Evolutionary conservation across 345 rosid species (phyloP), one percentile per base, ranked within the genome.

Genomic region (Eucalyptus erythrocorys): DNA sequence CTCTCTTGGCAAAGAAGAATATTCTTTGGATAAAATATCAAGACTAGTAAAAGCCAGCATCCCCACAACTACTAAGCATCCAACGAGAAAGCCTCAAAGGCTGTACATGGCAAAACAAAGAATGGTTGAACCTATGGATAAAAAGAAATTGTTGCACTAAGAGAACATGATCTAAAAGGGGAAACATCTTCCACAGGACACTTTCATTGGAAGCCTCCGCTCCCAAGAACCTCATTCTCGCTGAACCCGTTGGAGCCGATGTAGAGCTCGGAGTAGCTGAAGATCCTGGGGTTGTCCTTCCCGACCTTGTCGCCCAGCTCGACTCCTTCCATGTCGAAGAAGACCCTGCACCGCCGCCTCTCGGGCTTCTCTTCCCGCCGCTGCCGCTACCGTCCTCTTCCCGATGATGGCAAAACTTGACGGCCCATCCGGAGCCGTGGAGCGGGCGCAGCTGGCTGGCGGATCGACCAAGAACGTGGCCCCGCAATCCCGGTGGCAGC

Each of bases 201-300:
- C n/a, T n/a, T n/a, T n/a, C n/a, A n/a, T n/a, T n/a, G n/a, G 86
- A 97, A 98, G 24, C 98, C 99, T 59, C 99, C 99, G 88, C 98
- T 95, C 3, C 99, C 99, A 24, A 98, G 97, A 90, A 98, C 93
- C 85, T 92, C 89, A 13, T 93, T 94, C 43, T 94, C 94, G 85
- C 92, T 91, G 45, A 98, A 98, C 30, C 98, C 99, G 2, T 94
- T 96, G 37, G 98, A 92, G 10, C 99, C 99, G 86, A 98, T 98
- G 87, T 96, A 98, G 64, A 98, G 96, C 94, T 98, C 99, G 2
- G 98, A 91, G 89, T 96, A 98, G 59, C 99, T 95, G 71, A 97
- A 98, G 90, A 95, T 95, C 92, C 99, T 94, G 0, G 99, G 98
- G 88, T 95, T 97, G 42, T 96, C 99, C 34, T 88, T 92, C 1